Base-by-base conservation (phyloP, 2,329 filamentous ascomycete species). In the Cryphonectria carpinicola region DNA sequence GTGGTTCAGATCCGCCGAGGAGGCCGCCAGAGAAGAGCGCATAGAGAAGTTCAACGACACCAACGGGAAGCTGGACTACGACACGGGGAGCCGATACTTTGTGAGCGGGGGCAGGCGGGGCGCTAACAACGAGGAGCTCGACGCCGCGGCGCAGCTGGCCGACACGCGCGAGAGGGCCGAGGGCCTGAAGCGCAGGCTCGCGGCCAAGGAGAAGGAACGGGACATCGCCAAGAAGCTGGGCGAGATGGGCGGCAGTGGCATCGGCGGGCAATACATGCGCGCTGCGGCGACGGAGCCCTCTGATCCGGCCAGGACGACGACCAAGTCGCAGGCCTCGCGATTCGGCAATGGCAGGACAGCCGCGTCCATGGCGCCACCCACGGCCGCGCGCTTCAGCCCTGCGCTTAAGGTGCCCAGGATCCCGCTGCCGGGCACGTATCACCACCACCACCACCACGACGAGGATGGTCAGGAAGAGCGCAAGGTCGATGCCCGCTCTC, bases 181-280 rank as follows among this genome's bases (percentile, higher is more conserved):
- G 73, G 87, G 88, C 25, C 80, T 93, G 74, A 90, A 89, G 73
- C 86, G 89, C 70, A 86, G 87, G 4, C 82, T 94, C 7, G 87
- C 89, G 7, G 87, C 87, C 19, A 87, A 89, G 75, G 92, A 95
- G 79, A 91, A 88, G 76, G 93, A 95, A 79, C 84, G 89, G 28
- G 90, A 93, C 35, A 86, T 96, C 65, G 91, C 90, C 74, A 89
- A 88, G 77, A 89, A 88, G 74, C 84, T 96, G 2, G 88, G 88
- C 13, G 82, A 87, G 66, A 82, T 90, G 71, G 92, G 92, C 13
- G 86, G 83, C 65, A 64, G 58, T 28, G 90, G 90, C 7, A 86
- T 91, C 0, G 92, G 92, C 2, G 87, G 85, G 63, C 91, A 93
- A 72, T 95, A 95, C 79, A 90, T 94, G 86, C 85, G 82, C 67